Evolutionary conservation across 495 filamentous ascomycete genomes (phyloP), one percentile per base, ranked within the genome.

Genomic region (Aspergillus biplanus): DNA sequence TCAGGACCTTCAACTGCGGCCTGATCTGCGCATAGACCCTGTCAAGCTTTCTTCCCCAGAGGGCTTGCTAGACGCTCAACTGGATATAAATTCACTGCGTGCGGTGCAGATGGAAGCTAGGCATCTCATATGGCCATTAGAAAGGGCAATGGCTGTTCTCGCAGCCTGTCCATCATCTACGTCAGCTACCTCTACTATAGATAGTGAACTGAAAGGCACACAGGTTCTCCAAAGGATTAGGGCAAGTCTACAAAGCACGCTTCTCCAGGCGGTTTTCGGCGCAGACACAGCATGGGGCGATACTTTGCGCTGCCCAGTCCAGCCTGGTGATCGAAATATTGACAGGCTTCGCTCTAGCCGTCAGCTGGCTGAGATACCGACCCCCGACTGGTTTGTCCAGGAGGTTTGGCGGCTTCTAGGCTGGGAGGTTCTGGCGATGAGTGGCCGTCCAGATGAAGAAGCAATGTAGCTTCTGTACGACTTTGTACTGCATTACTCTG

Each of bases 371-470:
- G 60, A 71, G 12, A 42, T 65, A n/a, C 37, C 57, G 0, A 71
- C 70, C 34, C 21, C 75, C 1, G 79, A 83, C 13, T 84, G 80
- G 80, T 79, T 83, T 62, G 68, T 75, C 4, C 73, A 79, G 52
- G 73, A 79, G 52, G 61, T 82, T n/a, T 84, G 81, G 81, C 67
- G 70, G n/a, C 63, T 84, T 15, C 56, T 84, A 0, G 82, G 83
- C 6, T 84, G 80, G 81, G 79, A 84, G 52, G 27, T 79, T 52
- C 35, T 82, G 55, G 61, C 39, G 33, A 64, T 56, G 15, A 55
- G 16, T 21, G 32, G 52, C 7, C n/a, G 13, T 49, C 58, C 55
- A 48, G 12, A 44, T 21, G 4, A 18, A 59, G 52, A 33, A 32
- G 0, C 34, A 56, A 27, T 27, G 21, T 6, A 18, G 21, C 16